Evolutionary conservation across 805 yeast genomes (phyloP).

Genomic region (Kurtzmaniella cleridarum): DNA sequence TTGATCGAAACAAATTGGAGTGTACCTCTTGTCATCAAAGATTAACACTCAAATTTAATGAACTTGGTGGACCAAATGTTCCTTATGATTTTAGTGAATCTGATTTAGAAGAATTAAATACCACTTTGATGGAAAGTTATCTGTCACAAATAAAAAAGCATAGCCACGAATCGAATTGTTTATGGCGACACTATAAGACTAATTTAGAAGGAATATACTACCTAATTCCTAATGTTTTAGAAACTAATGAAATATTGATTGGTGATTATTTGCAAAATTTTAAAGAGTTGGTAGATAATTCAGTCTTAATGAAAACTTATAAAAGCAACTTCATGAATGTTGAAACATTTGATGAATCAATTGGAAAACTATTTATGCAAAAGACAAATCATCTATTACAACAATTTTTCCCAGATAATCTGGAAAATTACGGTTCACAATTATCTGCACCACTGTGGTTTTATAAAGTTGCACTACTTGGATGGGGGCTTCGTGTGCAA

Average conservation of each 20-base stretch:
- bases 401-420: slow-evolving; percentile 26
- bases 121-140: slow-evolving; percentile 19
- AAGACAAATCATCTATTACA: slow-evolving; percentile 26
- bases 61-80: slow-evolving; percentile 2
- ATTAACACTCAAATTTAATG: slow-evolving; percentile 24
- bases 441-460: slow-evolving; percentile 27
- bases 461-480: slow-evolving; percentile 29
- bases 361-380: slow-evolving; percentile 11
- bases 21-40: slow-evolving; percentile 30
- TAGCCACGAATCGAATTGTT: slow-evolving; percentile 28
- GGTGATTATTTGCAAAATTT: slow-evolving; percentile 23
- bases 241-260: slow-evolving; percentile 25
- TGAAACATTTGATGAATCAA: slow-evolving; percentile 3
- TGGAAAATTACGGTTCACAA: slow-evolving; percentile 24
- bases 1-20: slow-evolving; percentile 22
- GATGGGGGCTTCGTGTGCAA: slow-evolving; percentile 34
- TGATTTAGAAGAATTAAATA: slow-evolving; percentile 21
- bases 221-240: slow-evolving; percentile 24
- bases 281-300: slow-evolving; percentile 23
- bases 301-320: slow-evolving; percentile 7
- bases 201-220: slow-evolving; percentile 31
- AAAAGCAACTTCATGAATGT: slow-evolving; percentile 4
- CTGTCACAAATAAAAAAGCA: slow-evolving; percentile 14
- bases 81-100: slow-evolving; percentile 14
- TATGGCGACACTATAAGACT: slow-evolving; percentile 33